These are phyloP conservation scores for Cyclanthera cordifolia DNA, from an alignment of 306 rosid genomes.

Conservation along the genomic window DNA sequence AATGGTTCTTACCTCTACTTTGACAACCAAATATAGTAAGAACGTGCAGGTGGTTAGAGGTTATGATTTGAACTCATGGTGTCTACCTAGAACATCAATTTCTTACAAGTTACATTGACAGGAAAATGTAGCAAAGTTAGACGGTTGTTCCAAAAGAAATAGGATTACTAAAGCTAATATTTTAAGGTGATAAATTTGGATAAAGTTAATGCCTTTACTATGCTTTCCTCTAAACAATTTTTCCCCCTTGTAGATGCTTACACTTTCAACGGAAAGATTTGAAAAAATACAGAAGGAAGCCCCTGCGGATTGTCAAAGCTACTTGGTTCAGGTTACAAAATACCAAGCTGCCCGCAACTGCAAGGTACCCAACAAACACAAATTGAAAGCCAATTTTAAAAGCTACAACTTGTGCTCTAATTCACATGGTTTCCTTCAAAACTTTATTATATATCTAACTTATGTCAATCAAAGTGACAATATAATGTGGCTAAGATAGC, in stretches of 20 bases:
- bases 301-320: conserved; percentile 59
- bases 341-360: conserved; percentile 82
- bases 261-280: conserved; percentile 76
- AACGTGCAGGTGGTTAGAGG: too few species aligned
- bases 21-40: too few species aligned
- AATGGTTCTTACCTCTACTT: too few species aligned
- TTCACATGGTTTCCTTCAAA: not conserved
- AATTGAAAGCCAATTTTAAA: not conserved
- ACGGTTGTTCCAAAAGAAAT: too few species aligned
- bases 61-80: too few species aligned
- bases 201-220: not conserved
- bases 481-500: not conserved
- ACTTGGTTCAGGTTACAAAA: conserved; percentile 84
- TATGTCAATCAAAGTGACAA: not conserved
- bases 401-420: not conserved
- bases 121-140: too few species aligned
- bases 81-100: too few species aligned
- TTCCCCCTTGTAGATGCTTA: conserved; percentile 56
- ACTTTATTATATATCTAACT: not conserved
- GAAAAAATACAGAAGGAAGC: conserved; percentile 77
- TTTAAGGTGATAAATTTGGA: not conserved
- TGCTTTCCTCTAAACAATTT: not conserved
- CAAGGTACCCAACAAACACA: conserved; percentile 34
- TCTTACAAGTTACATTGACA: too few species aligned
- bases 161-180: too few species aligned